Evolutionary conservation across 2,329 filamentous ascomycete genomes (phyloP).

Genomic region (Escovopsis weberi): DNA sequence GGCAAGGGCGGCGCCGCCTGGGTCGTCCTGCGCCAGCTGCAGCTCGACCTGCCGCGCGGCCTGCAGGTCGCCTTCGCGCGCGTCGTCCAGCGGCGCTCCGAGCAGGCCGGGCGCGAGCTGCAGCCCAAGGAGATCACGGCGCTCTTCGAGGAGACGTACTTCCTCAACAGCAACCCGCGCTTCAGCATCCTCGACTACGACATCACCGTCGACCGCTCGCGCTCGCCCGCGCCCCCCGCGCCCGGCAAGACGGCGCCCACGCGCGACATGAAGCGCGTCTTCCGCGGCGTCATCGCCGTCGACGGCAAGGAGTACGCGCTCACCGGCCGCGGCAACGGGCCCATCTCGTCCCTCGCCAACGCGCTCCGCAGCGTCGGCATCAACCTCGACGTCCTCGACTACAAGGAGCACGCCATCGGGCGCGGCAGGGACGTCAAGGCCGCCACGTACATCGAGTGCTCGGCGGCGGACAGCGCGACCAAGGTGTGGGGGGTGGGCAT

Average conservation of each 20-base stretch:
- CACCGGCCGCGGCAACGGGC: conserved; percentile 71
- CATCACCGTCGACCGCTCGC: conserved; percentile 70
- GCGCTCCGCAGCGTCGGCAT: conserved; percentile 68
- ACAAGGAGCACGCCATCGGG: conserved; percentile 92
- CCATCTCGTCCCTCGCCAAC: conserved; percentile 75
- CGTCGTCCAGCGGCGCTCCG: conserved; percentile 70
- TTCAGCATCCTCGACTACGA: conserved; percentile 86
- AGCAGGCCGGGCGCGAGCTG: conserved; percentile 70
- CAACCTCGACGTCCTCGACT: conserved; percentile 80
- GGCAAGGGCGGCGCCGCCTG: conserved; percentile 91
- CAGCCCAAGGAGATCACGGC: conserved; percentile 68
- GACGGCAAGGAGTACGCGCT: conserved; percentile 69
- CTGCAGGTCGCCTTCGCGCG: conserved; percentile 84
- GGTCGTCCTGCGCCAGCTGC: conserved; percentile 79
- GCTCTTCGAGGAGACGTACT: conserved; percentile 83
- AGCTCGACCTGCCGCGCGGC: conserved; percentile 84
- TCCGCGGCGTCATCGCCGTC: conserved; percentile 71
- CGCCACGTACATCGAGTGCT: conserved; percentile 92
- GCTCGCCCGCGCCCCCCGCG: conserved; percentile 53
- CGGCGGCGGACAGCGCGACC: conserved; percentile 47
- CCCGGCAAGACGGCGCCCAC: conserved; percentile 62
- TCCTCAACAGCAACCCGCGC: conserved; percentile 66
- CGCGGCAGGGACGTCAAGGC: conserved; percentile 71
- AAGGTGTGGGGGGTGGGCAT: conserved; percentile 70
- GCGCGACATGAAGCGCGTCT: conserved; percentile 64